These are phyloP conservation scores for Gaillardinia entomophila DNA, from an alignment of 805 yeast species.

Conservation along the genomic window DNA sequence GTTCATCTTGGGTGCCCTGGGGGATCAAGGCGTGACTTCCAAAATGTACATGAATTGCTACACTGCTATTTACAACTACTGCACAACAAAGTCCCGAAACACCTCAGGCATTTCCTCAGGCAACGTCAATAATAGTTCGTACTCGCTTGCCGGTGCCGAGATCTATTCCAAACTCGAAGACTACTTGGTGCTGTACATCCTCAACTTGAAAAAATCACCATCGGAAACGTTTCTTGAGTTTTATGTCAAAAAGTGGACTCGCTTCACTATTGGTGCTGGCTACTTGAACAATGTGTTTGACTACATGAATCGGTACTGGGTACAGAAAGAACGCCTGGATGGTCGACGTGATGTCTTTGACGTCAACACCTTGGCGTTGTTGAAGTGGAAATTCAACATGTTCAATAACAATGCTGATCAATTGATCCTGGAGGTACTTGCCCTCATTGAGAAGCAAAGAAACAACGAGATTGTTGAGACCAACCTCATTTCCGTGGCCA, in stretches of 20 bases:
- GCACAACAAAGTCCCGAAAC: constrained; percentile 71
- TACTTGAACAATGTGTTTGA: constrained; percentile 90
- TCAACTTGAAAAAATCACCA: constrained; percentile 39
- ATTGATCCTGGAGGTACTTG: constrained; percentile 67
- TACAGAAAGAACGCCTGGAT: constrained; percentile 89
- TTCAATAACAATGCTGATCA: constrained; percentile 58
- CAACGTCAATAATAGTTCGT: constrained; percentile 18
- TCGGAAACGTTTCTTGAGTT: constrained; percentile 71
- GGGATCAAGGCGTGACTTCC: constrained; percentile 58
- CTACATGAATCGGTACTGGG: constrained; percentile 97
- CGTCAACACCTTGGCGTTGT: constrained; percentile 79
- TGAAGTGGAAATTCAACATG: constrained; percentile 83
- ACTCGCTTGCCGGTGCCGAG: constrained; percentile 79
- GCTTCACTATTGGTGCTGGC: constrained; percentile 87
- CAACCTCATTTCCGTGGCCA: constrained; percentile 61
- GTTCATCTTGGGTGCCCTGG: constrained; percentile 64
- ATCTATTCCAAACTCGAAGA: constrained; percentile 67
- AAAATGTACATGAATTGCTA: constrained; percentile 83
- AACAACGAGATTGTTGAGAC: constrained; percentile 70
- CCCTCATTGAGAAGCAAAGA: constrained; percentile 72
- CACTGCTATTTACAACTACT: constrained; percentile 88
- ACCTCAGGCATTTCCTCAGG: constrained; percentile 18
- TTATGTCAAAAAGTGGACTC: constrained; percentile 83
- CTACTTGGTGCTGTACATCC: constrained; percentile 60
- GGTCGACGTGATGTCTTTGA: constrained; percentile 88